These are phyloP conservation scores for Cordyceps fumosorosea DNA, from an alignment of 2,329 filamentous ascomycete genomes.

Conservation along the genomic window DNA sequence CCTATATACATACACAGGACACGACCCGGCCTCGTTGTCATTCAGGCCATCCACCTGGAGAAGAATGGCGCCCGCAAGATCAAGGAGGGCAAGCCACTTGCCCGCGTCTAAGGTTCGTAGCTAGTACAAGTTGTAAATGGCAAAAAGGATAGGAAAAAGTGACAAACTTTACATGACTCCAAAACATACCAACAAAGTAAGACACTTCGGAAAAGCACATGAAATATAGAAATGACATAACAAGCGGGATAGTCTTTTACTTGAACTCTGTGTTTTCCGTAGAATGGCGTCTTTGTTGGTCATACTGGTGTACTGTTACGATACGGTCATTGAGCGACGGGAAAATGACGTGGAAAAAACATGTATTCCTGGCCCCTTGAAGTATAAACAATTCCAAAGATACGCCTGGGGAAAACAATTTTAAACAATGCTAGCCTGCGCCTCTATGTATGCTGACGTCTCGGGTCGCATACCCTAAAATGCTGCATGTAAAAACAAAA, in stretches of 20 bases:
- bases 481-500: constrained; percentile 5
- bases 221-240: no score
- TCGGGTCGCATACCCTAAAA: constrained; percentile 13
- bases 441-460: constrained; percentile 17
- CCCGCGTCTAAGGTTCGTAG: background rate
- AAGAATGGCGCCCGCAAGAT: background rate
- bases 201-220: no score
- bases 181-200: no score
- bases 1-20: background rate
- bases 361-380: constrained; percentile 2
- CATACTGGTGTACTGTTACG: no score
- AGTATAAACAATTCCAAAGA: constrained; percentile 13
- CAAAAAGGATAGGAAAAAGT: no score
- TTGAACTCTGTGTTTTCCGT: no score
- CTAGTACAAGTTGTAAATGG: background rate
- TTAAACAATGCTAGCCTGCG: constrained; percentile 17
- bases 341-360: background rate
- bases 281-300: no score
- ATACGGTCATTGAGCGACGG: background rate
- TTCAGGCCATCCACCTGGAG: background rate
- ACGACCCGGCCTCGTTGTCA: background rate
- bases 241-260: no score
- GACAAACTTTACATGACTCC: no score
- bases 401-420: constrained; percentile 6
- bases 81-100: background rate